Base-by-base conservation (phyloP, 2,329 filamentous ascomycete species). In the Ophiostoma sp. region DNA sequence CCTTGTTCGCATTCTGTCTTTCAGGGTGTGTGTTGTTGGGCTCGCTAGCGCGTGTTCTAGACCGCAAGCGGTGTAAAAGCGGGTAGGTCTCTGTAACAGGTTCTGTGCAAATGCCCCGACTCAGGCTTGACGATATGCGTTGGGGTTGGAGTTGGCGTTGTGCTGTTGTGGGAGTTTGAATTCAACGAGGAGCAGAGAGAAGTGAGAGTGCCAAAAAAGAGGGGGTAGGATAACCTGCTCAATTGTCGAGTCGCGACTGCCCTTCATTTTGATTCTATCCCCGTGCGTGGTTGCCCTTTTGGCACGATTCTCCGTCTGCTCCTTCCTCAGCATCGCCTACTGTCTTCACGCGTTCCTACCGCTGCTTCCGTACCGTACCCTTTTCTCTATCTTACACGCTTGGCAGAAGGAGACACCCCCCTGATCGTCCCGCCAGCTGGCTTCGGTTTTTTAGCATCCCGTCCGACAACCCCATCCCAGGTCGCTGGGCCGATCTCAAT, bases 401-500 rank as follows among this genome's bases (percentile, higher is more conserved):
- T 59, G 72, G 66, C 15, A 59, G 22, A 48, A 36, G 15, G 19
- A 50, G 33, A 36, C 45, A 7, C 64, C 57, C 68, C 69, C 71
- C 70, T 74, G 73, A 75, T 75, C 75, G 73, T 59, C 75, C 73
- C 75, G 72, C 68, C 69, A 69, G 59, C 61, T 52, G 68, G 64
- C 71, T n/a, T 71, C 72, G 70, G 66, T 52, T 69, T 71, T 74
- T 74, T 72, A 74, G 71, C 71, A 74, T 76, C 70, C 75, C 72
- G 73, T 70, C 52, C 74, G 33, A n/a, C 39, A 50, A 15, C 70
- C 57, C 63, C 66, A 64, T 73, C 59, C 73, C 74, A 75, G 69
- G 71, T 72, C 73, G 55, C 57, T 70, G 74, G 74, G 73, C 69
- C 69, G 71, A 76, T 75, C 74, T 69, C 59, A 73, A 72, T 74